Base-by-base conservation (phyloP, 176 grass and related monocot genomes). In the Ensete ventricosum region DNA sequence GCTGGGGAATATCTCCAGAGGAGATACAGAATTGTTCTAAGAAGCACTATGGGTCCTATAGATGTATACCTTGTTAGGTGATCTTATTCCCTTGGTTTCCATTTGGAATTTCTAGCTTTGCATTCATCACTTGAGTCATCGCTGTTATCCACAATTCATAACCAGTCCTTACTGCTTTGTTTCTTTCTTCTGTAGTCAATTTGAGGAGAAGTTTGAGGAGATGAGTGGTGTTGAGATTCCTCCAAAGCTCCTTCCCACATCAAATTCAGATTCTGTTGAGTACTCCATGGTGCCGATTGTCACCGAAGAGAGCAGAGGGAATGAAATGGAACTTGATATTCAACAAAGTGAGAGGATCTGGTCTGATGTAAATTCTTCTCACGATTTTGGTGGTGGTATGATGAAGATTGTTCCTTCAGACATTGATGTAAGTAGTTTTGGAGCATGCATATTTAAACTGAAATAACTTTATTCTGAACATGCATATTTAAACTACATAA, bases 51-150 rank as follows among this genome's bases (percentile, higher is more conserved):
- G 86, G 95, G 90, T 58, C 89, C 95, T 62, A 84, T 94, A 75
- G 88, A 94, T 91, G 72, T 99, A 74, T 99, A 91, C 84, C 83
- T 99, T 83, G 86, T 94, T 75, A 91, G 95, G 95, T 99, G 85
- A 75, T 73, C 9, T 60, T 14, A 57, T 29, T 79, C 79, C 14
- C 59, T 26, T 75, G 48, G 9, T 75, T n/a, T 50, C 5, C 21
- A 64, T 11, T 63, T 12, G 17, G 19, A 22, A 52, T 53, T 10
- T 19, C 43, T 60, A 77, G 26, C 16, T 26, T 54, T 19, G 9
- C 14, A 43, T 79, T 14, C 14, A 72, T 9, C 8, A 69, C 34
- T 50, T 50, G 67, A 50, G 8, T 49, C 22, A 53, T 24, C 4
- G 19, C 8, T 52, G 54, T 68, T 11, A 29, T 43, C n/a, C 9